Evolutionary conservation across 208 protist genomes (phyloP).

Genomic region (Blechomonas ayalai): DNA sequence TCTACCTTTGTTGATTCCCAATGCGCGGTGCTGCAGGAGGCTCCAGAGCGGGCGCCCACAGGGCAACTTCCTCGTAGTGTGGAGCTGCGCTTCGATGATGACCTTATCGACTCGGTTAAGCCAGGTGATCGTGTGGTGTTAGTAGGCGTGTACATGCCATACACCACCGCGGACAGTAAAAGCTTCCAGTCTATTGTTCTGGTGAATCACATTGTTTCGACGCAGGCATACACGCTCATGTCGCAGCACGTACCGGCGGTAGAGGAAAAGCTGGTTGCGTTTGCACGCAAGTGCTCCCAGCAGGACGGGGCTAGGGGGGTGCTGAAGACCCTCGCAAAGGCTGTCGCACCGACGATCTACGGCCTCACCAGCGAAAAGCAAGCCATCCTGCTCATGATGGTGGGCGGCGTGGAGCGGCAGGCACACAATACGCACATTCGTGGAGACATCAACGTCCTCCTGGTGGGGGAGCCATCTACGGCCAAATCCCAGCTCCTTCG

Average conservation of each 20-base stretch:
- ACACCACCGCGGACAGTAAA: constrained; percentile 72
- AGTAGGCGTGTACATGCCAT: constrained; percentile 93
- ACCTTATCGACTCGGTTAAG: constrained; percentile 97
- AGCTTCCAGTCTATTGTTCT: constrained; percentile 93
- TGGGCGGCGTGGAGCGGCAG: constrained; percentile 95
- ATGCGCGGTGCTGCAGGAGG: constrained; percentile 95
- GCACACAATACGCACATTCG: constrained; percentile 93
- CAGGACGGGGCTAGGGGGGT: constrained; percentile 67
- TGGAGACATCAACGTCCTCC: constrained; percentile 98
- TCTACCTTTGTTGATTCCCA: constrained; percentile 97
- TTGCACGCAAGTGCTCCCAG: constrained; percentile 53
- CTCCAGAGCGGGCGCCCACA: constrained; percentile 96
- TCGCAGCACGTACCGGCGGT: constrained; percentile 33
- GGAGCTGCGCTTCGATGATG: constrained; percentile 96
- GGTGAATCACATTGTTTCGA: constrained; percentile 87
- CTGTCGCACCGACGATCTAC: constrained; percentile 98
- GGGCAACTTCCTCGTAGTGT: constrained; percentile 97
- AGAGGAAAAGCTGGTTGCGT: constrained; percentile 65
- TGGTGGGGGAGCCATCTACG: constrained; percentile 99
- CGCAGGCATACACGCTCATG: constrained; percentile 34
- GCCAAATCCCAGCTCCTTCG: constrained; percentile 99
- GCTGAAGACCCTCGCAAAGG: constrained; percentile 69
- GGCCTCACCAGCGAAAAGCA: constrained; percentile 97
- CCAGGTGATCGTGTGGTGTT: constrained; percentile 94
- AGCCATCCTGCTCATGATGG: constrained; percentile 94